Evolutionary conservation across 1,284 basidiomycete species (phyloP).

Genomic region (Wallemia mellicola): DNA sequence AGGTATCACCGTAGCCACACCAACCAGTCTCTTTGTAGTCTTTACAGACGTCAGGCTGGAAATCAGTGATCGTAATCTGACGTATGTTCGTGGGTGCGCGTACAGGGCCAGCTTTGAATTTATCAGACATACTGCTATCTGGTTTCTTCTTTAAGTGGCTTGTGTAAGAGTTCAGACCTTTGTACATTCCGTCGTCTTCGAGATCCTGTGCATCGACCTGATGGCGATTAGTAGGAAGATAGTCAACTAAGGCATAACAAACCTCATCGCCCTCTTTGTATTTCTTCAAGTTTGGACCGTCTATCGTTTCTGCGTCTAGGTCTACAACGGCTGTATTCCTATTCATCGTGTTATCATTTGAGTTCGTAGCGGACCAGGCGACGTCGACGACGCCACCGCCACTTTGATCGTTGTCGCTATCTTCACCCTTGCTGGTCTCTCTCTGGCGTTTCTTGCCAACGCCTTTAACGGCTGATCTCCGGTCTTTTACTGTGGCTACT

Average conservation of each 20-base stretch:
- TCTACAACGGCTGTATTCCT: slow-evolving; percentile 16
- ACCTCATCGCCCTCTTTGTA: slow-evolving; percentile 14
- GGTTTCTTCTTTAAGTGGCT: slow-evolving; percentile 46
- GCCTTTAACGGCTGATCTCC: neutral
- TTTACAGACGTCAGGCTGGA: slow-evolving; percentile 97
- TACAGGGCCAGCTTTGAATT: slow-evolving; percentile 68
- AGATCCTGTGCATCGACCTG: slow-evolving; percentile 8
- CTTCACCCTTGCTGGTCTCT: too few species aligned
- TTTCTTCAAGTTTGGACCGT: slow-evolving; percentile 9
- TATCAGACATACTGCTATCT: slow-evolving; percentile 34
- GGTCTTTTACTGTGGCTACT: neutral
- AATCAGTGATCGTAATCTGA: slow-evolving; percentile 83
- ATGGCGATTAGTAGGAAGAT: too few species aligned
- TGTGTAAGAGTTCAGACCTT: slow-evolving; percentile 51
- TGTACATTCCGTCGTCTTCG: slow-evolving; percentile 45
- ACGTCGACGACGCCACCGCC: slow-evolving; percentile 27
- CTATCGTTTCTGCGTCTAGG: slow-evolving; percentile 16
- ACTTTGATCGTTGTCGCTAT: slow-evolving; percentile 23
- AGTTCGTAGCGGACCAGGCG: slow-evolving; percentile 19
- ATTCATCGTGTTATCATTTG: slow-evolving; percentile 8
- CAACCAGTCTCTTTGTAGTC: slow-evolving; percentile 99
- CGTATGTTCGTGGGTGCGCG: slow-evolving; percentile 45
- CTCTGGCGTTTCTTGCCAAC: neutral
- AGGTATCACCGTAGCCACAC: slow-evolving; percentile 95
- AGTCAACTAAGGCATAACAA: too few species aligned